phyloP scores from a whole-genome alignment of 306 rosid genomes.

The Abrus pulchellus region DNA sequence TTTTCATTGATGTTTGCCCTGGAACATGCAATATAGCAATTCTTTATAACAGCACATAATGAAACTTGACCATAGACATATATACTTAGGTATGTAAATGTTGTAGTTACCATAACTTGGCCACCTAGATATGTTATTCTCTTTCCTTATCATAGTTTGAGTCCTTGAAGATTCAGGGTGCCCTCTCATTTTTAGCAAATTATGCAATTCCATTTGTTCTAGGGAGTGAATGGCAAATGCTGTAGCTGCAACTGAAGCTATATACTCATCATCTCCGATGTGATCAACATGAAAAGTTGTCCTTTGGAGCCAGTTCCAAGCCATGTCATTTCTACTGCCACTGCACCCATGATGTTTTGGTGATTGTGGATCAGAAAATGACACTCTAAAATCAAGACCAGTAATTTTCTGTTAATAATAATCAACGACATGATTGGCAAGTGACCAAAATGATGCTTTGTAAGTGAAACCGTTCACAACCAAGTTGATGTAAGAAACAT shows the following conservation, averaged over 20 bases:
- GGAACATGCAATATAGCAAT: conserved; percentile 38
- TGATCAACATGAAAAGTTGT: conserved; percentile 46
- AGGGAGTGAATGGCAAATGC: conserved; percentile 67
- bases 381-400: conserved; percentile 50
- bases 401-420: not conserved
- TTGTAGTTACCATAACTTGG: conserved; percentile 47
- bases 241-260: conserved; percentile 71
- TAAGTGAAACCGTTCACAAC: not conserved
- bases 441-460: conserved; percentile 4
- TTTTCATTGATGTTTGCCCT: conserved; percentile 62
- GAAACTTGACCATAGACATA: conserved; percentile 6
- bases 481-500: conserved; percentile 9
- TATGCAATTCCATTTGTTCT: conserved; percentile 55
- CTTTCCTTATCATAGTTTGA: conserved; percentile 48
- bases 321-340: conserved; percentile 41
- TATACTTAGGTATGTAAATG: not conserved
- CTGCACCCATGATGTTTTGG: conserved; percentile 45
- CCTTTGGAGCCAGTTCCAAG: conserved; percentile 42
- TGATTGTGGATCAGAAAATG: conserved; percentile 49
- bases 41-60: conserved; percentile 10
- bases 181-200: conserved; percentile 52
- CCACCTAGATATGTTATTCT: conserved; percentile 33
- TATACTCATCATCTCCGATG: conserved; percentile 56
- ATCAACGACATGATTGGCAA: not conserved
- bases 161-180: conserved; percentile 48